Conservation (phyloP, 371 early-diverging fungal species). For the Mucor ambiguus region DNA sequence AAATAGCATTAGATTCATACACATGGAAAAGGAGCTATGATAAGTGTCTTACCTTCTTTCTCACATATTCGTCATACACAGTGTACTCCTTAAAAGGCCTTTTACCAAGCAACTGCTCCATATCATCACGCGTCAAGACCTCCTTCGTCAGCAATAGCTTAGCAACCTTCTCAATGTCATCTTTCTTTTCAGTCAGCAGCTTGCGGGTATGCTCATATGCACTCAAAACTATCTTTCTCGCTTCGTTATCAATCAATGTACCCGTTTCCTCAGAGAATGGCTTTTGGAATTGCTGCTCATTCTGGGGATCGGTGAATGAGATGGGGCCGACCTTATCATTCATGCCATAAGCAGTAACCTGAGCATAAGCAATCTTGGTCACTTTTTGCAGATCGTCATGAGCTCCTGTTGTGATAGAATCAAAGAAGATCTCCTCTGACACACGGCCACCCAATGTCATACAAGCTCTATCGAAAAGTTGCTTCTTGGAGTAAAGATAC, state of each 20-base stretch:
- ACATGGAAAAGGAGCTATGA: background rate
- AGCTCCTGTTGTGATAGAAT: conserved; percentile 88
- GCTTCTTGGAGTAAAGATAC: conserved; percentile 91
- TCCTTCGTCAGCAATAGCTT: conserved; percentile 91
- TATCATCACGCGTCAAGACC: conserved; percentile 74
- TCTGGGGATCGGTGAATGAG: conserved; percentile 61
- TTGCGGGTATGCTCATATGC: conserved; percentile 83
- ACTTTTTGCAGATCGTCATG: conserved; percentile 96
- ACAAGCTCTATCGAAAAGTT: conserved; percentile 96
- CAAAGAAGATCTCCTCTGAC: conserved; percentile 94
- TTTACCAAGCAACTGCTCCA: background rate
- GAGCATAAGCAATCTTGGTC: conserved; percentile 95
- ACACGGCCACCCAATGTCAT: conserved; percentile 99
- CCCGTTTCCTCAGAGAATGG: conserved; percentile 97
- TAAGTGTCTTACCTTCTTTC: conserved; percentile 64
- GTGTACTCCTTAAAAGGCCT: background rate
- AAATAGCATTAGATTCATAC: background rate
- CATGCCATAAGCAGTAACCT: conserved; percentile 97
- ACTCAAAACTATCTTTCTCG: conserved; percentile 72
- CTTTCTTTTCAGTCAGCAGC: conserved; percentile 81
- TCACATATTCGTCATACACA: background rate
- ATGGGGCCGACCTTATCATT: conserved; percentile 86
- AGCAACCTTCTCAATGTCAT: conserved; percentile 93
- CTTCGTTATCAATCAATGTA: conserved; percentile 93
- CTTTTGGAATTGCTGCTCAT: conserved; percentile 83